Percentiles rank a stretch among this genome's conserved stretches.
These are phyloP conservation scores for Hypoxylon trugodes DNA, from an alignment of 495 filamentous ascomycete species.

Conservation along the genomic window DNA sequence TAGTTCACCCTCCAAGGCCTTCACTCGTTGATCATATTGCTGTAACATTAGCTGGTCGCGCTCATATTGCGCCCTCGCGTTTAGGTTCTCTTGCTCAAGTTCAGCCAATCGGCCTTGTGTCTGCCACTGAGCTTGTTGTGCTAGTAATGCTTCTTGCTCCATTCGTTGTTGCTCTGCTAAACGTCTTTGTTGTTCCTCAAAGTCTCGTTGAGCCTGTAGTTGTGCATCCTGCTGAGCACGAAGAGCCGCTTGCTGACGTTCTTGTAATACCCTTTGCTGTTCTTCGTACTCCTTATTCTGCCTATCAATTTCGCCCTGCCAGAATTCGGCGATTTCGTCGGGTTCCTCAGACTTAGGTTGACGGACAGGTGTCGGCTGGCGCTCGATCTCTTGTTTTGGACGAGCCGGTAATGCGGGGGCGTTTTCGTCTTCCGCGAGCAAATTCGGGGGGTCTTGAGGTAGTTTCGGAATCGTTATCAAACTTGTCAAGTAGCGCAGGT, in stretches of 20 bases:
- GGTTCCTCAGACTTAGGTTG: conserved; percentile 76
- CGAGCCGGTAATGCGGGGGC: conserved; percentile 83
- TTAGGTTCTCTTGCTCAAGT: conserved; percentile 92
- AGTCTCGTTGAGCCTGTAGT: conserved; percentile 86
- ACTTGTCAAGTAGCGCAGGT: conserved; percentile 93
- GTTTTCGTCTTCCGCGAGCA: conserved; percentile 83
- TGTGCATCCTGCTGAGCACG: conserved; percentile 76
- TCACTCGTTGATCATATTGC: conserved; percentile 94
- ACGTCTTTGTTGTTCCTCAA: conserved; percentile 91
- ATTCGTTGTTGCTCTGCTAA: conserved; percentile 88
- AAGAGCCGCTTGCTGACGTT: conserved; percentile 75
- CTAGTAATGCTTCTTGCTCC: conserved; percentile 87
- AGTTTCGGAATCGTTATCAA: conserved; percentile 96
- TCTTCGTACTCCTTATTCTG: conserved; percentile 95
- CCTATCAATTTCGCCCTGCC: conserved; percentile 88
- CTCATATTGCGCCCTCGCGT: conserved; percentile 93
- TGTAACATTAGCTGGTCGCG: conserved; percentile 96
- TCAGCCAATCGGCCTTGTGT: conserved; percentile 94
- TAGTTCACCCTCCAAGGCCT: conserved; percentile 89
- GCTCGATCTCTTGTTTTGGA: conserved; percentile 75
- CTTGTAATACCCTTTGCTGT: conserved; percentile 85
- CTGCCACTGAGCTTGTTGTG: conserved; percentile 88
- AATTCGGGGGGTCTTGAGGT: conserved; percentile 89
- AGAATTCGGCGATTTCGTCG: conserved; percentile 96
- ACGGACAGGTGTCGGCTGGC: conserved; percentile 71